A percentile compares a stretch with the other conserved stretches of the same genome.
These are phyloP conservation scores for Phytophthora tentaculata DNA, from an alignment of 352 stramenopile genomes.

Conservation along the genomic window DNA sequence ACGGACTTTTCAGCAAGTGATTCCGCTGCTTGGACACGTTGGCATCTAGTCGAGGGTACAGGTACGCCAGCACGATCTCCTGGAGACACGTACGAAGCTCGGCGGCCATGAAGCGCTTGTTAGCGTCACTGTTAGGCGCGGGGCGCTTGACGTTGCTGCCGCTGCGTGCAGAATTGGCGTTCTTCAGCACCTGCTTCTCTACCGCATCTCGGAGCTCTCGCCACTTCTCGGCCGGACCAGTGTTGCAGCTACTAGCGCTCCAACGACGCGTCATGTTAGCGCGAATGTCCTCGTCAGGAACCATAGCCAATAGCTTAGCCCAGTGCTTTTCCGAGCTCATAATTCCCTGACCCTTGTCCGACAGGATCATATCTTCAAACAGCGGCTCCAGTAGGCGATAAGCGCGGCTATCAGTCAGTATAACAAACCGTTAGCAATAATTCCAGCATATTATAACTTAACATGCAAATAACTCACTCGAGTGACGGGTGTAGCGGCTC, in stretches of 20 bases:
- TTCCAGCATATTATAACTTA: background rate
- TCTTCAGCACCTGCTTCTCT: slow-evolving; percentile 68
- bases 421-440: slow-evolving; percentile 11
- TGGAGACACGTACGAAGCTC: slow-evolving; percentile 91
- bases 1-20: slow-evolving; percentile 99
- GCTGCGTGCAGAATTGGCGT: slow-evolving; percentile 52
- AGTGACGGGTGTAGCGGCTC: slow-evolving; percentile 95
- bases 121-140: slow-evolving; percentile 40
- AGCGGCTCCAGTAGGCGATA: slow-evolving; percentile 95
- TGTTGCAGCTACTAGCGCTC: slow-evolving; percentile 49
- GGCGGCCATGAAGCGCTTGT: slow-evolving; percentile 65
- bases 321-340: slow-evolving; percentile 90
- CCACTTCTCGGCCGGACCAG: slow-evolving; percentile 91
- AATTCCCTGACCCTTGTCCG: slow-evolving; percentile 92
- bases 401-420: slow-evolving; percentile 67
- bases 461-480: slow-evolving; percentile 44
- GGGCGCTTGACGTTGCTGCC: slow-evolving; percentile 51
- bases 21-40: slow-evolving; percentile 99
- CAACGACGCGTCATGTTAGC: slow-evolving; percentile 68
- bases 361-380: slow-evolving; percentile 93
- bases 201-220: slow-evolving; percentile 74
- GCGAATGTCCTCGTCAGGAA: slow-evolving; percentile 91
- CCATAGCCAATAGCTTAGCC: slow-evolving; percentile 92
- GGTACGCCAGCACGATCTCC: slow-evolving; percentile 96
- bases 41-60: slow-evolving; percentile 98